These are phyloP conservation scores for Obelidium mucronatum DNA, from an alignment of 192 early-diverging fungal species.

Conservation along the genomic window DNA sequence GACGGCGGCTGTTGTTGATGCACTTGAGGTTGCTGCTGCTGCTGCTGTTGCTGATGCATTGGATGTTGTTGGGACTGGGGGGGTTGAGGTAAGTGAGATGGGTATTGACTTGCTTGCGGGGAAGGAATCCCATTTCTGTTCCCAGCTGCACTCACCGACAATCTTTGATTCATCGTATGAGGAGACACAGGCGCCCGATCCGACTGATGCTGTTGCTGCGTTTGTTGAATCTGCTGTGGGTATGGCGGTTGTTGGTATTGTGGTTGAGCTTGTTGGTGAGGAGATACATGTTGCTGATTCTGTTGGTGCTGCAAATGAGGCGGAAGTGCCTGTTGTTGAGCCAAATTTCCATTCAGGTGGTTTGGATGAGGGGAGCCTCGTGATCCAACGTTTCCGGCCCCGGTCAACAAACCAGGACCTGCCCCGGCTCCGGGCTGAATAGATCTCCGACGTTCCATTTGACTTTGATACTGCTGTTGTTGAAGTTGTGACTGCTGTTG, in stretches of 20 bases:
- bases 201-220: neutral
- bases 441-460: neutral
- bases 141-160: no score
- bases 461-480: neutral
- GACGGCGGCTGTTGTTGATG: neutral
- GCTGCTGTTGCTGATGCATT: neutral
- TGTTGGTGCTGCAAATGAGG: slow-evolving; percentile 5
- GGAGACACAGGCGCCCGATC: neutral
- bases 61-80: neutral
- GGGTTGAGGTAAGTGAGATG: neutral
- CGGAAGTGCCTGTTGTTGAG: neutral
- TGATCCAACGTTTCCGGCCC: neutral
- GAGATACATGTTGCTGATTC: slow-evolving; percentile 4
- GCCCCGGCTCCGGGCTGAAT: neutral
- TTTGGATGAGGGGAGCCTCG: neutral
- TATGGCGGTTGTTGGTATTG: neutral
- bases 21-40: neutral
- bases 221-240: slow-evolving; percentile 4
- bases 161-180: neutral
- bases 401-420: neutral
- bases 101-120: no score
- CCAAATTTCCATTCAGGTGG: neutral
- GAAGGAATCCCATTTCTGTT: no score
- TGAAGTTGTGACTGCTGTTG: neutral
- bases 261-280: neutral